Evolutionary conservation across 352 stramenopile species (phyloP), one percentile per base, ranked within the genome.

Genomic region (Pythium vanterpoolii): DNA sequence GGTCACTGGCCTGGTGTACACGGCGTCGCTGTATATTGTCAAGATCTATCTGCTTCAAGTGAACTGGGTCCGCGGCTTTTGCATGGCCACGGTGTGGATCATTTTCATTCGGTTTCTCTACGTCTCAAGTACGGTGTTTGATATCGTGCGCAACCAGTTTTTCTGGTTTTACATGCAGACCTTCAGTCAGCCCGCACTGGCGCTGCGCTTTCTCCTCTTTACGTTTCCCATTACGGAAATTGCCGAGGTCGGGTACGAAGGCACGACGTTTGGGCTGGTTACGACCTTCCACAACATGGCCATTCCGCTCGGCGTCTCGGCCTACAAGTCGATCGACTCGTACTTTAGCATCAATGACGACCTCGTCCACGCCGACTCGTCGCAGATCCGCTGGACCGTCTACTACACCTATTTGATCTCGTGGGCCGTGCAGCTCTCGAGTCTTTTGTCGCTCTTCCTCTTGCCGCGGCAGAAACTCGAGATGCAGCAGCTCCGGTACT

Each of bases 241-340:
- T 16, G 77, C 73, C 3, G 76, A 80, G 10, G 58, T 72, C 13
- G 79, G 77, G 5, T 74, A 77, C 38, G 79, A 89, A 57, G 75
- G 73, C 38, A 83, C 79, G 8, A 86, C 77, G 16, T 83, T 86
- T 53, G 77, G 79, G 0, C 46, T 89, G 5, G 69, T 86, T 50
- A 79, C 78, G 42, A 82, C 75, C 10, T 87, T 86, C 57, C 72
- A 80, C 38, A 86, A 85, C 60, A 73, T 87, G 54, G 77, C 75
- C 3, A 78, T 84, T 10, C 72, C 76, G 16, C 58, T 86, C 16
- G 72, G 67, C 9, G 65, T 63, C 2, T 73, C 67, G 11, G 60
- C 63, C 9, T 78, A 71, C 52, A 86, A 84, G 64, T 66, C 62
- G 6, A 63, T 84, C 18, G 56, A 71, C 49, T 72, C 68, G 42